A percentile compares a stretch with the other conserved stretches of the same genome.
Conservation (phyloP, 805 yeast species). For the Blastobotrys terrestris region DNA sequence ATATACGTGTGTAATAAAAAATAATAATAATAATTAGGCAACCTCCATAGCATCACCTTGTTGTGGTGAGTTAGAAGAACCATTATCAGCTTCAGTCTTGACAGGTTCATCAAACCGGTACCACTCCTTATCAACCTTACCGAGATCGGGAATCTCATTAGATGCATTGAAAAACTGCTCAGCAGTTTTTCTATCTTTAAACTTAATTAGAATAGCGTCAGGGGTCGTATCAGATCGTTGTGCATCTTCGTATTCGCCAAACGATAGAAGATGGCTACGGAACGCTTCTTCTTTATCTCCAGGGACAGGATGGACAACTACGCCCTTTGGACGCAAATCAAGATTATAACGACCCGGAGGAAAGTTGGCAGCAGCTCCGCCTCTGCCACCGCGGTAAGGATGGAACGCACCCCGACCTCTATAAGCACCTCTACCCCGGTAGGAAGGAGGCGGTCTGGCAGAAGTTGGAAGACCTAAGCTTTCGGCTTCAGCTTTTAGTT, state of each 20-base stretch:
- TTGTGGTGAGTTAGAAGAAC: background rate
- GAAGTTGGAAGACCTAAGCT: conserved; percentile 24
- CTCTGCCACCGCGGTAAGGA: conserved; percentile 24
- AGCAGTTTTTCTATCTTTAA: conserved; percentile 34
- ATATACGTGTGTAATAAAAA: no score
- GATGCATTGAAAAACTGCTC: conserved; percentile 30
- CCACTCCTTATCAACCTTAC: conserved; percentile 28
- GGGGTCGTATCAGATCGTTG: conserved; percentile 10
- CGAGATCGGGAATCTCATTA: conserved; percentile 26
- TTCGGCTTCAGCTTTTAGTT: conserved; percentile 31
- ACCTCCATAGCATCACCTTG: background rate
- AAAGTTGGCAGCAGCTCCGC: conserved; percentile 17
- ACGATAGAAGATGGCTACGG: conserved; percentile 25
- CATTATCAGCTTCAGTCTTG: background rate
- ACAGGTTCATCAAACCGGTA: background rate
- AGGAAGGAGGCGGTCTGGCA: conserved; percentile 10
- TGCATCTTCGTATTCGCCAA: conserved; percentile 22
- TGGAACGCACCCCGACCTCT: conserved; percentile 19
- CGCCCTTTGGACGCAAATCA: conserved; percentile 35
- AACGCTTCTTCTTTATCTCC: conserved; percentile 31
- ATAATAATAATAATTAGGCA: background rate
- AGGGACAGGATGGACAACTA: conserved; percentile 29
- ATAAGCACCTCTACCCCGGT: conserved; percentile 21
- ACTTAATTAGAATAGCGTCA: conserved; percentile 22
- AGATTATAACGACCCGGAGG: conserved; percentile 22